Percentiles rank a stretch among this genome's conserved stretches.
phyloP scores from a whole-genome alignment of 768 basidiomycete species.

The Butyriboletus loyo region DNA sequence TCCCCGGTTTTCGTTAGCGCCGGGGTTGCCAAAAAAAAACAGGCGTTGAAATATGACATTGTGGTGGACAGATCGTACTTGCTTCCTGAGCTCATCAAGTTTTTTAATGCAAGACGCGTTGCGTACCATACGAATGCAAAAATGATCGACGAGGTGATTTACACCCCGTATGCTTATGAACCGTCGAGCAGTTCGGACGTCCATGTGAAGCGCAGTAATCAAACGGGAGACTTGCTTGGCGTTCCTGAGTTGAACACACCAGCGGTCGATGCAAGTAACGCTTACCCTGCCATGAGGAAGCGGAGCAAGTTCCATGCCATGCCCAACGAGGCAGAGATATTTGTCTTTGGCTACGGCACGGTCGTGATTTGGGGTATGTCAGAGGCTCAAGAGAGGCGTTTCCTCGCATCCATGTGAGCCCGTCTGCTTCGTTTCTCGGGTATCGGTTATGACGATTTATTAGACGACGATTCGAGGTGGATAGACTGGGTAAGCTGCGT shows the following conservation, averaged over 20 bases:
- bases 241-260: slow-evolving; percentile 55
- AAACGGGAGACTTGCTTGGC: slow-evolving; percentile 74
- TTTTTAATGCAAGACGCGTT: slow-evolving; percentile 77
- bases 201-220: slow-evolving; percentile 30
- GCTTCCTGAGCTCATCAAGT: slow-evolving; percentile 82
- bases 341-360: slow-evolving; percentile 91
- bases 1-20: background rate
- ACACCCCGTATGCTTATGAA: slow-evolving; percentile 87
- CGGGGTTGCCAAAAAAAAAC: background rate
- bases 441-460: slow-evolving; percentile 4
- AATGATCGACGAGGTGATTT: slow-evolving; percentile 90
- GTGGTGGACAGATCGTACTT: slow-evolving; percentile 69
- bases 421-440: background rate
- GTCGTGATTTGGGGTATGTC: slow-evolving; percentile 99
- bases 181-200: slow-evolving; percentile 36
- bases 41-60: background rate
- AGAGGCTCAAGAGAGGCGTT: slow-evolving; percentile 85
- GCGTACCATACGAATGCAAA: slow-evolving; percentile 86
- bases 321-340: slow-evolving; percentile 79
- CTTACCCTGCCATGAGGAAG: slow-evolving; percentile 43
- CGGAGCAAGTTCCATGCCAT: slow-evolving; percentile 66
- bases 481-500: slow-evolving; percentile 62
- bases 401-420: slow-evolving; percentile 84
- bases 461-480: slow-evolving; percentile 93
- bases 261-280: slow-evolving; percentile 29